A percentile compares a stretch with the other conserved stretches of the same genome.
These are phyloP conservation scores for Trametes versicolor DNA, from an alignment of 1,284 basidiomycete genomes.

Conservation along the genomic window DNA sequence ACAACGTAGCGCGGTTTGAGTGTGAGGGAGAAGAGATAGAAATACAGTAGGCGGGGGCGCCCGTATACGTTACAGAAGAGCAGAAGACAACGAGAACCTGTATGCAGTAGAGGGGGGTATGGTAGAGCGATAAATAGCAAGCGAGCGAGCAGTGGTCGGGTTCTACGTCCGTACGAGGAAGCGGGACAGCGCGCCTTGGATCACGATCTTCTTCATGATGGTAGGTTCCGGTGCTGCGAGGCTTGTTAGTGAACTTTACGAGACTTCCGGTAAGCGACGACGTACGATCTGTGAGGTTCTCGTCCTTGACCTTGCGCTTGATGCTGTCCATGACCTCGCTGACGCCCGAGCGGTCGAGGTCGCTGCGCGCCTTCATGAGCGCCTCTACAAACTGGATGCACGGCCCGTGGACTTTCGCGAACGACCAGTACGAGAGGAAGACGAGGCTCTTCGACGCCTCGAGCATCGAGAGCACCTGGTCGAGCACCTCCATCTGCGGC, in stretches of 20 bases:
- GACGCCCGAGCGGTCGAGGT: constrained; percentile 89
- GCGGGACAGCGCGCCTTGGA: constrained; percentile 79
- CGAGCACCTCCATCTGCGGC: constrained; percentile 86
- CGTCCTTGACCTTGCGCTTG: constrained; percentile 92
- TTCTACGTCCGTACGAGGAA: constrained; percentile 36
- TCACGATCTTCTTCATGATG: constrained; percentile 86
- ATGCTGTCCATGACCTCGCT: constrained; percentile 95
- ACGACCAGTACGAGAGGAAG: constrained; percentile 95
- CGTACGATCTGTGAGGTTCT: constrained; percentile 86
- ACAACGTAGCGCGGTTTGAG: not conserved
- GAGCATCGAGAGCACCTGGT: constrained; percentile 86
- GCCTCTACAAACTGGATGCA: constrained; percentile 93
- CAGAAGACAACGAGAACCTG: constrained; percentile 17
- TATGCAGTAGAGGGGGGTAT: constrained; percentile 28
- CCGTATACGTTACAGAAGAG: constrained; percentile 33
- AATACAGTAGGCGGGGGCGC: constrained; percentile 26
- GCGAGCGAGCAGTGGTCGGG: not conserved
- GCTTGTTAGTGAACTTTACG: constrained; percentile 4
- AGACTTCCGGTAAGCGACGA: constrained; percentile 33
- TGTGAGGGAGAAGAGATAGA: constrained; percentile 10
- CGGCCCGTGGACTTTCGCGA: constrained; percentile 96
- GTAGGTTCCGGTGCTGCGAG: constrained; percentile 75
- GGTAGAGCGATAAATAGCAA: constrained; percentile 43
- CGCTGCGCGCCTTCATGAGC: constrained; percentile 89
- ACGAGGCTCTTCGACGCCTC: constrained; percentile 93